Conservation (phyloP, 345 rosid species). For the Dovyalis caffra region DNA sequence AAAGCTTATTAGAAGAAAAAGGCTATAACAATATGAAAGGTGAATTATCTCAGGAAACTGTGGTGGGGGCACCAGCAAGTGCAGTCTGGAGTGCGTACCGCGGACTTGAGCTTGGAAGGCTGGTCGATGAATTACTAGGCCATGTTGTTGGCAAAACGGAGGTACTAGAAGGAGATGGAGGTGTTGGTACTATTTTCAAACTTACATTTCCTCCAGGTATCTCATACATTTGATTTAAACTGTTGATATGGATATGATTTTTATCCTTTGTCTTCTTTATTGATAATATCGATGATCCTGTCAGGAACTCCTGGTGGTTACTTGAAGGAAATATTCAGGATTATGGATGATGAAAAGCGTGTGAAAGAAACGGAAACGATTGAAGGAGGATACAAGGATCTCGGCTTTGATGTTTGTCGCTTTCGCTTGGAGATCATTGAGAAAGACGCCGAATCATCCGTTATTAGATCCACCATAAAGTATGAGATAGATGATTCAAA, state of each 20-base stretch:
- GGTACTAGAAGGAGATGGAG: slow-evolving; percentile 40
- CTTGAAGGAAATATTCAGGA: slow-evolving; percentile 28
- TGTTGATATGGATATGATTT: too few species aligned
- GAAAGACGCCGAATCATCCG: slow-evolving; percentile 29
- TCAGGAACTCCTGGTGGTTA: slow-evolving; percentile 37
- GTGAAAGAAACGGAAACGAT: slow-evolving; percentile 36
- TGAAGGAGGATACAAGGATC: slow-evolving; percentile 33
- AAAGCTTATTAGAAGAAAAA: too few species aligned
- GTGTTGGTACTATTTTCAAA: slow-evolving; percentile 36
- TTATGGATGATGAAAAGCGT: slow-evolving; percentile 33
- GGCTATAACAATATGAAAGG: slow-evolving; percentile 11
- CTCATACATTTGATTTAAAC: too few species aligned
- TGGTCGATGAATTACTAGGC: slow-evolving; percentile 18
- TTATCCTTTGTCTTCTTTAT: too few species aligned
- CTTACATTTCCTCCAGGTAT: slow-evolving; percentile 20
- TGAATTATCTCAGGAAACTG: slow-evolving; percentile 13
- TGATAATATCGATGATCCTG: neutral
- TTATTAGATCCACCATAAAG: slow-evolving; percentile 22
- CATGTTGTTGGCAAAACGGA: slow-evolving; percentile 29
- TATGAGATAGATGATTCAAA: slow-evolving; percentile 38
- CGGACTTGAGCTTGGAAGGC: slow-evolving; percentile 27
- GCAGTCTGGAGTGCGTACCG: slow-evolving; percentile 32
- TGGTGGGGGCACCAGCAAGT: slow-evolving; percentile 23
- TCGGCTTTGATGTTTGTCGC: slow-evolving; percentile 25
- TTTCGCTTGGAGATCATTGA: slow-evolving; percentile 34